Conservation (phyloP, 108 stramenopile genomes). For the Bacterosira constricta region DNA sequence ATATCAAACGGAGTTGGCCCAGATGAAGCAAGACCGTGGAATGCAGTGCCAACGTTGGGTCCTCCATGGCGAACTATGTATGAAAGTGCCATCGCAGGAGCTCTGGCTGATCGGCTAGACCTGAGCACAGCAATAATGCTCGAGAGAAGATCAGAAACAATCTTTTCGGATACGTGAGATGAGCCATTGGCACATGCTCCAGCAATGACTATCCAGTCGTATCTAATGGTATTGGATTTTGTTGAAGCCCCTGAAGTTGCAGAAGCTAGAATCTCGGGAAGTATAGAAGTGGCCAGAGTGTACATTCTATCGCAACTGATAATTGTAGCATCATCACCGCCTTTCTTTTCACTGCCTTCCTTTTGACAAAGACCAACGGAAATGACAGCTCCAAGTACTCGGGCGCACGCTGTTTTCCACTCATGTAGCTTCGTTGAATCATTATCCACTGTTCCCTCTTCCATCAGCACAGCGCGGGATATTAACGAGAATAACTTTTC, state of each 20-base stretch:
- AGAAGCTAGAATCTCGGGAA: conserved; percentile 32
- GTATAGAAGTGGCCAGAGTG: conserved; percentile 15
- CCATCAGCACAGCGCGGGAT: conserved; percentile 9
- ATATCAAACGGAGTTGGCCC: conserved; percentile 22
- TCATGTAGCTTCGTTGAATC: neutral
- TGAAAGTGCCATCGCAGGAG: conserved; percentile 43
- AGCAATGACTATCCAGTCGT: conserved; percentile 51
- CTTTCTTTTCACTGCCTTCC: neutral
- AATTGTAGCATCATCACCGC: neutral
- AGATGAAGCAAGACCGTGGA: conserved; percentile 34
- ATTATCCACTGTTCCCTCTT: neutral
- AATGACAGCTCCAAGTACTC: conserved; percentile 42
- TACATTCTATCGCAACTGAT: conserved; percentile 11
- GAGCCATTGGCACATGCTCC: conserved; percentile 49
- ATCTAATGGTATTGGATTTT: conserved; percentile 15
- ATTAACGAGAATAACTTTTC: conserved; percentile 28
- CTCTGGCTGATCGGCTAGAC: conserved; percentile 1
- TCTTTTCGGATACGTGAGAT: conserved; percentile 20
- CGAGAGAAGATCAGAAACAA: conserved; percentile 31
- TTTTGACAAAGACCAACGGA: conserved; percentile 14
- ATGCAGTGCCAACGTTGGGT: conserved; percentile 31
- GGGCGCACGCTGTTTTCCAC: conserved; percentile 40
- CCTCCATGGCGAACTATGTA: conserved; percentile 44
- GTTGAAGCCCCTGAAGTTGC: conserved; percentile 19
- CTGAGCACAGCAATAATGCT: conserved; percentile 8